These are phyloP conservation scores for Trichoderma sp. DNA, from an alignment of 2,329 filamentous ascomycete genomes.

Conservation along the genomic window DNA sequence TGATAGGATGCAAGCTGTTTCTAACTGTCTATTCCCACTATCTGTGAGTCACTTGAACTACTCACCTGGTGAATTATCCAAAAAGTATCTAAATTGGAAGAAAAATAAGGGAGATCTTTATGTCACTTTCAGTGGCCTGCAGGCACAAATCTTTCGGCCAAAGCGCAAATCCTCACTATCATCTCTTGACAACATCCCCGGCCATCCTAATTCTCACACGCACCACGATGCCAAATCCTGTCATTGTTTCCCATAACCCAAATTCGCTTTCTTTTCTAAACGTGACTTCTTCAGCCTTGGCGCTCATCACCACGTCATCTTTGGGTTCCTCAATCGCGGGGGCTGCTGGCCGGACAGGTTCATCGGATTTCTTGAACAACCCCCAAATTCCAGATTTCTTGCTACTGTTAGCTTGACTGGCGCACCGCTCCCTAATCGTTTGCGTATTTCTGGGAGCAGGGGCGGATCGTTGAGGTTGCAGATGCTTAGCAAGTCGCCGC, in stretches of 20 bases:
- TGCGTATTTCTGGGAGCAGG: constrained; percentile 29
- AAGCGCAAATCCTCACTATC: not conserved
- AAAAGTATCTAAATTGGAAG: too few relatives aligned
- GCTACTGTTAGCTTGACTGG: constrained; percentile 30
- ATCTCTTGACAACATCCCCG: not conserved
- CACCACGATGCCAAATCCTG: constrained; percentile 50
- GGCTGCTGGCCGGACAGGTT: not conserved
- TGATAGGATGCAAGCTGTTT: not conserved
- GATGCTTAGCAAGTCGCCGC: constrained; percentile 41
- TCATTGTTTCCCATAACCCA: constrained; percentile 50
- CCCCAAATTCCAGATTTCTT: constrained; percentile 37
- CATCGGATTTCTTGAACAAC: constrained; percentile 29
- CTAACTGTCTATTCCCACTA: not conserved
- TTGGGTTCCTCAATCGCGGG: constrained; percentile 9
- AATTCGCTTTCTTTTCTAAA: constrained; percentile 52
- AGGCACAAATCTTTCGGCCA: too few relatives aligned
- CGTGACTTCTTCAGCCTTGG: constrained; percentile 46
- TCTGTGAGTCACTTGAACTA: not conserved
- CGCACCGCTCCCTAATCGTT: constrained; percentile 26
- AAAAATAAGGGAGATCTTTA: not conserved
- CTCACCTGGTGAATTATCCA: not conserved
- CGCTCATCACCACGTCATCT: constrained; percentile 38
- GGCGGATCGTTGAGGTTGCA: constrained; percentile 37
- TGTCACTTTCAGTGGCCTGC: not conserved
- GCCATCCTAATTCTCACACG: constrained; percentile 29